These are phyloP conservation scores for Phytophthora cactorum DNA, from an alignment of 352 stramenopile genomes.

Conservation along the genomic window DNA sequence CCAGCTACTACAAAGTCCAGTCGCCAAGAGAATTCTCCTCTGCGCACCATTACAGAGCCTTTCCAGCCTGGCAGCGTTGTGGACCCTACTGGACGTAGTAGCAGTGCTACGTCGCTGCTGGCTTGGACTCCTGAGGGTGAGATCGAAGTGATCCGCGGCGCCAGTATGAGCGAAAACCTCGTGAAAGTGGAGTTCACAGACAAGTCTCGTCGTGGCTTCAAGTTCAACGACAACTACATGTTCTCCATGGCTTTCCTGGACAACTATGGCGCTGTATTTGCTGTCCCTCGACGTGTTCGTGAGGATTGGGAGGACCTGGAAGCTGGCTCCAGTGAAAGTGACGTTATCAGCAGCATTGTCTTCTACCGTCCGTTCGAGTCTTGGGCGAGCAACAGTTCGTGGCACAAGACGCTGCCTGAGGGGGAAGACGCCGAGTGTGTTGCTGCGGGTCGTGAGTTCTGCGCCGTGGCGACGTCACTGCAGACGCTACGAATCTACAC, in stretches of 20 bases:
- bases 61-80: constrained; percentile 72
- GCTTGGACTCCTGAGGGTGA: constrained; percentile 80
- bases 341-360: constrained; percentile 72
- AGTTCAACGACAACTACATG: constrained; percentile 87
- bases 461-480: constrained; percentile 75
- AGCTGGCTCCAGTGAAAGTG: constrained; percentile 36
- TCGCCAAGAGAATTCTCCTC: constrained; percentile 12
- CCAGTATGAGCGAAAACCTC: constrained; percentile 71
- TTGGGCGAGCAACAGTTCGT: constrained; percentile 83
- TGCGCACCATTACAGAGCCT: constrained; percentile 54
- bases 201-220: constrained; percentile 84
- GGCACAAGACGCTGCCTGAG: constrained; percentile 71
- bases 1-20: constrained; percentile 10
- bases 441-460: constrained; percentile 66
- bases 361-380: constrained; percentile 89
- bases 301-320: constrained; percentile 74
- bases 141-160: constrained; percentile 80
- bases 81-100: constrained; percentile 39
- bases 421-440: constrained; percentile 81
- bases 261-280: constrained; percentile 79
- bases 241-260: constrained; percentile 82
- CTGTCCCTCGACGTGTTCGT: constrained; percentile 57
- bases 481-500: constrained; percentile 80
- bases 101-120: constrained; percentile 52
- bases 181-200: constrained; percentile 85